Evolutionary conservation across 805 yeast genomes (phyloP), one percentile per base, ranked within the genome.

Genomic region (Phaffomyces opuntiae): DNA sequence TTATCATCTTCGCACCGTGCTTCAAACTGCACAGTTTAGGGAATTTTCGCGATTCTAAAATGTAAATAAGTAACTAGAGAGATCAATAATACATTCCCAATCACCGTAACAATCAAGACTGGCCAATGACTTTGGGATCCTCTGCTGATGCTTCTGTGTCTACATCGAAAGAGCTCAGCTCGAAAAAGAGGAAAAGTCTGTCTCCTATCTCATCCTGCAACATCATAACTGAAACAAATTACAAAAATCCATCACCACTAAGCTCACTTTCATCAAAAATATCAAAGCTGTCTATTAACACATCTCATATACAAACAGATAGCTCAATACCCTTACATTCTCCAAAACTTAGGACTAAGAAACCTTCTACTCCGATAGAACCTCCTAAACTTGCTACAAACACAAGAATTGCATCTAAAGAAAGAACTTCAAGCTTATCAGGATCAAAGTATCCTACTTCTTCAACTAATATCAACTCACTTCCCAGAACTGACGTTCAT

Each of bases 81-180:
- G 29, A 27, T 27, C 31, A 27, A 12, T 27, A 12, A 9, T 27
- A 27, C 31, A 27, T 12, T 27, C 12, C 31, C 31, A 27, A 9
- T 27, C 12, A 27, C 31, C 39, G 1, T 38, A 40, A 24, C 35
- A 38, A 38, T 8, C 51, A 51, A 29, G 49, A 49, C 21, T 53
- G 59, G 16, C 21, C 49, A 4, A 56, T 60, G 16, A 51, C 59
- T 40, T 54, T 54, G 26, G 45, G 50, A 4, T 53, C 59, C 1
- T 50, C 60, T 1, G 55, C 60, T 6, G 35, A 3, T 8, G 7
- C 35, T 5, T 11, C 19, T 33, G 35, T n/a, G 31, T 46, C 43
- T 8, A 21, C 39, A n/a, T 21, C 31, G 2, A 36, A 36, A 9
- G 36, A 36, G n/a, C 24, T 6, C 24, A 7, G 24, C 9, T 17